A percentile compares a stretch with the other conserved stretches of the same genome.
These are phyloP conservation scores for Taxawa tesnikishii DNA, from an alignment of 2,329 filamentous ascomycete genomes.

Conservation along the genomic window DNA sequence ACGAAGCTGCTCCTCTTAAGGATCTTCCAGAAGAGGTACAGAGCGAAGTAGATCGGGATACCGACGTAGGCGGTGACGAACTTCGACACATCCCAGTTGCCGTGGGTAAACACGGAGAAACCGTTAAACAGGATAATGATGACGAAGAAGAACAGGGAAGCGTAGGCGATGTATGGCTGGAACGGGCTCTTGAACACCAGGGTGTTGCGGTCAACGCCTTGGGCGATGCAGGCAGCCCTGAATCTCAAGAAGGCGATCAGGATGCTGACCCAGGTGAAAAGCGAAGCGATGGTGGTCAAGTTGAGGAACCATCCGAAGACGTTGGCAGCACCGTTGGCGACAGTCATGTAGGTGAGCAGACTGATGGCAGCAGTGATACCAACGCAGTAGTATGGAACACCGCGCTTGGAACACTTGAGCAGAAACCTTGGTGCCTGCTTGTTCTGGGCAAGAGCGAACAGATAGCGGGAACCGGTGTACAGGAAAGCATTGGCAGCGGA, in stretches of 20 bases:
- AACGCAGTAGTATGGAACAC: constrained; percentile 29
- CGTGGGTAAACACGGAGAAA: constrained; percentile 42
- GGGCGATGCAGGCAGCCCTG: constrained; percentile 15
- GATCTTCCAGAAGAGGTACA: constrained; percentile 52
- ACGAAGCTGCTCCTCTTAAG: constrained; percentile 47
- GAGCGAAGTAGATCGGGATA: constrained; percentile 22
- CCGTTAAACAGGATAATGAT: constrained; percentile 56
- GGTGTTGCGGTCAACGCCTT: constrained; percentile 16
- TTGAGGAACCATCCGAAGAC: constrained; percentile 23
- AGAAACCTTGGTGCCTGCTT: constrained; percentile 38
- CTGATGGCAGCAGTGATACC: constrained; percentile 34
- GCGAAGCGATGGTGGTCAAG: constrained; percentile 21
- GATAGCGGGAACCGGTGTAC: constrained; percentile 38
- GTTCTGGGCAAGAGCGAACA: constrained; percentile 38
- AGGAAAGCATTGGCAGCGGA: constrained; percentile 59
- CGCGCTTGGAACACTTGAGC: constrained; percentile 32
- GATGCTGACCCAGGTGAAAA: constrained; percentile 20
- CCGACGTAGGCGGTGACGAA: constrained; percentile 34
- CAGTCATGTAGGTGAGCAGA: constrained; percentile 45
- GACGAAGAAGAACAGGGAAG: constrained; percentile 46
- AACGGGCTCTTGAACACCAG: constrained; percentile 37
- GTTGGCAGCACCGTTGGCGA: constrained; percentile 12
- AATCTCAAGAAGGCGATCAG: constrained; percentile 18
- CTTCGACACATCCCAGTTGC: constrained; percentile 28
- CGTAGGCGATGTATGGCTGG: constrained; percentile 45